Conservation (phyloP, 2,329 filamentous ascomycete species). For the Arthrobotrys entomopaga region DNA sequence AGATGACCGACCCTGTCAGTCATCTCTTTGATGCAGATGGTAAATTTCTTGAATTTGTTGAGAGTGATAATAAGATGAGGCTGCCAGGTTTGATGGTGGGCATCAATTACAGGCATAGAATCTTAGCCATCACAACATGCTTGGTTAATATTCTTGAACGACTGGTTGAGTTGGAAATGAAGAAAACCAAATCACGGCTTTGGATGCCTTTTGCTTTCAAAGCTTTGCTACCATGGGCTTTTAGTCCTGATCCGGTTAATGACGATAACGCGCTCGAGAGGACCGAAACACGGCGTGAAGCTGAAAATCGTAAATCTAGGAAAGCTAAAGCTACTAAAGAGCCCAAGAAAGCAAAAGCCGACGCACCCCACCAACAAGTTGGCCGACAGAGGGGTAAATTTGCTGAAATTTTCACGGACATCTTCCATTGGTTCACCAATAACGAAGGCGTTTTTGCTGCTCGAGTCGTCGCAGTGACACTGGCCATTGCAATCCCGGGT, state of each 20-base stretch:
- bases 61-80: slow-evolving; percentile 59
- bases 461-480: slow-evolving; percentile 65
- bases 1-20: slow-evolving; percentile 62
- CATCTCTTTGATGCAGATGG: slow-evolving; percentile 64
- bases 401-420: slow-evolving; percentile 57
- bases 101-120: slow-evolving; percentile 66
- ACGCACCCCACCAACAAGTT: not conserved
- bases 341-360: slow-evolving; percentile 23
- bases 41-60: slow-evolving; percentile 44
- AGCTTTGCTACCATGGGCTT: slow-evolving; percentile 63
- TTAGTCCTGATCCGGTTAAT: slow-evolving; percentile 57
- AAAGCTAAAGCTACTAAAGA: slow-evolving; percentile 36
- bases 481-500: slow-evolving; percentile 64
- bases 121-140: slow-evolving; percentile 59
- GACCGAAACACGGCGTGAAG: slow-evolving; percentile 42
- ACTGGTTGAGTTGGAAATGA: slow-evolving; percentile 61
- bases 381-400: slow-evolving; percentile 58
- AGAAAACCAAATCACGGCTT: slow-evolving; percentile 61
- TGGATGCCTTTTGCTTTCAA: slow-evolving; percentile 64
- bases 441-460: slow-evolving; percentile 65
- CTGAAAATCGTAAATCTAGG: slow-evolving; percentile 54
- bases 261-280: slow-evolving; percentile 51
- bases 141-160: slow-evolving; percentile 62
- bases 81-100: slow-evolving; percentile 64
- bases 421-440: slow-evolving; percentile 64